A percentile compares a stretch with the other conserved stretches of the same genome.
These are phyloP conservation scores for Hansenula lynferdii DNA, from an alignment of 1,139 yeast species.

Conservation along the genomic window DNA sequence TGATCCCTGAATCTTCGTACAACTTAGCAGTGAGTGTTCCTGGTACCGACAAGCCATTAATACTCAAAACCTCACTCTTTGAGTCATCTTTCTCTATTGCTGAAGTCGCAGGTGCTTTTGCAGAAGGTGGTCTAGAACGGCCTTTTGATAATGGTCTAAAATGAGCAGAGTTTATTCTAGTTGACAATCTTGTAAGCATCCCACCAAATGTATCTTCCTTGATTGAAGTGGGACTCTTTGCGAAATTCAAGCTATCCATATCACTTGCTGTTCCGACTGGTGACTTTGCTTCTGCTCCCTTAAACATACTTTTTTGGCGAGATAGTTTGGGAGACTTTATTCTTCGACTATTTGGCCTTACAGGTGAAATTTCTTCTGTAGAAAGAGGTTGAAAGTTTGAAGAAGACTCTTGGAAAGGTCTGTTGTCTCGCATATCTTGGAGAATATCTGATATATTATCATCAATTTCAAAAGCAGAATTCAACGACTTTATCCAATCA, in stretches of 20 bases:
- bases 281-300: no score
- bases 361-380: background rate
- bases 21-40: constrained; percentile 14
- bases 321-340: no score
- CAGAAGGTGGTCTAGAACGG: no score
- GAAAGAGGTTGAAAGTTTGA: background rate
- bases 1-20: constrained; percentile 5
- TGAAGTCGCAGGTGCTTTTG: background rate
- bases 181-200: no score
- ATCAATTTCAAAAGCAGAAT: constrained; percentile 16
- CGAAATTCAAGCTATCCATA: no score
- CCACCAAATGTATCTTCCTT: no score
- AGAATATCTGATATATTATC: constrained; percentile 11
- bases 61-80: background rate
- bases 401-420: background rate
- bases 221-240: no score
- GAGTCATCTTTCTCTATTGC: background rate
- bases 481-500: constrained; percentile 16
- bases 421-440: background rate
- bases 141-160: no score
- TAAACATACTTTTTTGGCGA: no score
- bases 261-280: no score
- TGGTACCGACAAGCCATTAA: constrained; percentile 2
- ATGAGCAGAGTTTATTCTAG: no score
- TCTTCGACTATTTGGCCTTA: background rate